These are phyloP conservation scores for Typha latifolia DNA, from an alignment of 176 grass and related monocot species.

Conservation along the genomic window DNA sequence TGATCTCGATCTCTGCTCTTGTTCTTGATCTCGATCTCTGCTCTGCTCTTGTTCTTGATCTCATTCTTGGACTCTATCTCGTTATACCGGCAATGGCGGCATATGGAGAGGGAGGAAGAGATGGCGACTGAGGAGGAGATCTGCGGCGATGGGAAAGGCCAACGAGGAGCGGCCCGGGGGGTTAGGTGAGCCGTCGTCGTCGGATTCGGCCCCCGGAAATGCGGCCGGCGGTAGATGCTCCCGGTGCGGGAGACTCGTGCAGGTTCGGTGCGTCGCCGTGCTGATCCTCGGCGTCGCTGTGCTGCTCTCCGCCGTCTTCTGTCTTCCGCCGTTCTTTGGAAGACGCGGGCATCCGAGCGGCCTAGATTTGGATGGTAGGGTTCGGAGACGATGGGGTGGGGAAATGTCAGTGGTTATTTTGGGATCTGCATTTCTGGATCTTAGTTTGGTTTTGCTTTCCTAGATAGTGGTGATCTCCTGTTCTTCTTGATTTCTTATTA, in stretches of 20 bases:
- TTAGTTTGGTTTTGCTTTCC: not conserved
- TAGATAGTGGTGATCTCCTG: not conserved
- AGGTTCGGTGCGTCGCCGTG: constrained; percentile 44
- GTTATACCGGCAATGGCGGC: constrained; percentile 13
- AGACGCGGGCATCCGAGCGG: constrained; percentile 11
- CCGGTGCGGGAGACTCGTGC: constrained; percentile 24
- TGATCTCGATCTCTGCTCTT: not conserved
- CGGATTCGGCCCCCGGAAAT: not conserved
- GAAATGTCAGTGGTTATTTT: constrained; percentile 17
- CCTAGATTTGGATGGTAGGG: constrained; percentile 12
- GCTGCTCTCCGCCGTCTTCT: constrained; percentile 54
- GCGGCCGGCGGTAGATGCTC: not conserved
- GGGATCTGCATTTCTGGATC: not conserved
- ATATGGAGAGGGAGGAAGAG: constrained; percentile 14
- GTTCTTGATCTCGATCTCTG: not conserved
- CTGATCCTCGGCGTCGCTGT: constrained; percentile 55
- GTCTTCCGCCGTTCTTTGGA: constrained; percentile 54
- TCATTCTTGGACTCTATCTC: not conserved
- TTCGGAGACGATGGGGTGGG: constrained; percentile 41
- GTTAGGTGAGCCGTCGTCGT: constrained; percentile 7
- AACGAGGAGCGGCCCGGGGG: constrained; percentile 18
- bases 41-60: not conserved
- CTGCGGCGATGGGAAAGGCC: constrained; percentile 18
- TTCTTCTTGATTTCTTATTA: not conserved
- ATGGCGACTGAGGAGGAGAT: constrained; percentile 15